These are phyloP conservation scores for Cadophora gregata DNA, from an alignment of 2,329 filamentous ascomycete genomes.

Conservation along the genomic window DNA sequence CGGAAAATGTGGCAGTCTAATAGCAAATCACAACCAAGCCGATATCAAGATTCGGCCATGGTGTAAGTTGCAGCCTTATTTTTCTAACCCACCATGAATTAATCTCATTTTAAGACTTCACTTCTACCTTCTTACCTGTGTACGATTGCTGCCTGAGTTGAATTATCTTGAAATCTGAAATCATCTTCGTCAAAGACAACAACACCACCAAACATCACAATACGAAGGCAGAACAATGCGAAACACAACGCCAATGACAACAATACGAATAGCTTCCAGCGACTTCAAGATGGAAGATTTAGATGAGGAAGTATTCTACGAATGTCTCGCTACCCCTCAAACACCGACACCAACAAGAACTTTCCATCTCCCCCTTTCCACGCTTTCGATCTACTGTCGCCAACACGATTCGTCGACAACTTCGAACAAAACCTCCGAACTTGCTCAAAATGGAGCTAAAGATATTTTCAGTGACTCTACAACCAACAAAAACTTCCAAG, in stretches of 20 bases:
- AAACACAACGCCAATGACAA: not conserved
- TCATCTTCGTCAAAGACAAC: not conserved
- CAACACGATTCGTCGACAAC: not conserved
- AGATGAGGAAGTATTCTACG: not conserved
- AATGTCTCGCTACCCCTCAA: not conserved
- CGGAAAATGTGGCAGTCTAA: not conserved
- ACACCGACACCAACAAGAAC: not conserved
- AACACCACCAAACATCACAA: slow-evolving; percentile 13
- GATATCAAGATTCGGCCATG: not conserved
- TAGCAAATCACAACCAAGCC: too few species aligned
- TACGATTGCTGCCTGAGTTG: slow-evolving; percentile 11
- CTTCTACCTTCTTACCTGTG: not conserved
- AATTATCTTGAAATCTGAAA: not conserved
- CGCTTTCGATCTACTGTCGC: not conserved
- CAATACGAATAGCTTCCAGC: not conserved
- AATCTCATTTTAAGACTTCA: not conserved
- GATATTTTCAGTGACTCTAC: too few species aligned
- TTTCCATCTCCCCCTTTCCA: not conserved
- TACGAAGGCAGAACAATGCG: slow-evolving; percentile 12
- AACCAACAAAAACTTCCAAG: not conserved
- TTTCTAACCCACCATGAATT: not conserved
- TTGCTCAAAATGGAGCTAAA: not conserved
- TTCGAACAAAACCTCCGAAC: not conserved
- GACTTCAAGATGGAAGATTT: not conserved
- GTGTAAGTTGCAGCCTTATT: not conserved